phyloP scores from a whole-genome alignment of 306 rosid genomes.

The Echinosophora koreensis region DNA sequence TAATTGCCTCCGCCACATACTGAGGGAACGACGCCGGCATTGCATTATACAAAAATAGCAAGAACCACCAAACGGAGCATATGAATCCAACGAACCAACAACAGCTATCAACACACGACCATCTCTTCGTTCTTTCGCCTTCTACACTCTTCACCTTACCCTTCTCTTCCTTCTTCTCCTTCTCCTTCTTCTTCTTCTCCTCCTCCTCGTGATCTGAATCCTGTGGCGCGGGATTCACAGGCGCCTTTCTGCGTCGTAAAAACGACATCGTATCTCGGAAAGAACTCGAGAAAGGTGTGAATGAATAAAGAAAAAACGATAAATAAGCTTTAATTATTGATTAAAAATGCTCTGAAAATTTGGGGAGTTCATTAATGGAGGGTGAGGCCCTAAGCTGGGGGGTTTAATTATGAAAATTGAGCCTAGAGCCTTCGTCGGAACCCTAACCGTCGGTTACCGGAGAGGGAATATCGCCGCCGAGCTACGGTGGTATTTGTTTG shows the following conservation, averaged over 20 bases:
- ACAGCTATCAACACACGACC: conserved; percentile 75
- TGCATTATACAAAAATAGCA: conserved; percentile 72
- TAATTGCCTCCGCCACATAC: conserved; percentile 77
- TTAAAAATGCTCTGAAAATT: conserved; percentile 17
- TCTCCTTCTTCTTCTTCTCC: conserved; percentile 29
- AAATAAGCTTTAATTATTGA: background rate
- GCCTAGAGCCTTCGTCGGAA: conserved; percentile 16
- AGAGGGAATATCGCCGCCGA: conserved; percentile 13
- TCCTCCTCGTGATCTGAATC: conserved; percentile 33
- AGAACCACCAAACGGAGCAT: conserved; percentile 80
- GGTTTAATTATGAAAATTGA: background rate
- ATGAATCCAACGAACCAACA: conserved; percentile 78
- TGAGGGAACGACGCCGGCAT: conserved; percentile 91
- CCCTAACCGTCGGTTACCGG: conserved; percentile 42
- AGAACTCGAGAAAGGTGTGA: background rate
- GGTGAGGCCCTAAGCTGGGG: conserved; percentile 33
- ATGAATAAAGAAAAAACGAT: background rate
- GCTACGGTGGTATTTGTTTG: conserved; percentile 25
- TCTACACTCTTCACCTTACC: conserved; percentile 3
- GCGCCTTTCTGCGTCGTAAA: conserved; percentile 63
- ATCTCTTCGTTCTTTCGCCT: conserved; percentile 27
- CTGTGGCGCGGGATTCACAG: conserved; percentile 21
- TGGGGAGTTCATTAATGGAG: conserved; percentile 16
- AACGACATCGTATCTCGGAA: conserved; percentile 61
- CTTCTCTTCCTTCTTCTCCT: conserved; percentile 29